A percentile compares a stretch with the other conserved stretches of the same genome.
These are phyloP conservation scores for Arabis hirsuta DNA, from an alignment of 345 rosid genomes.

Conservation along the genomic window DNA sequence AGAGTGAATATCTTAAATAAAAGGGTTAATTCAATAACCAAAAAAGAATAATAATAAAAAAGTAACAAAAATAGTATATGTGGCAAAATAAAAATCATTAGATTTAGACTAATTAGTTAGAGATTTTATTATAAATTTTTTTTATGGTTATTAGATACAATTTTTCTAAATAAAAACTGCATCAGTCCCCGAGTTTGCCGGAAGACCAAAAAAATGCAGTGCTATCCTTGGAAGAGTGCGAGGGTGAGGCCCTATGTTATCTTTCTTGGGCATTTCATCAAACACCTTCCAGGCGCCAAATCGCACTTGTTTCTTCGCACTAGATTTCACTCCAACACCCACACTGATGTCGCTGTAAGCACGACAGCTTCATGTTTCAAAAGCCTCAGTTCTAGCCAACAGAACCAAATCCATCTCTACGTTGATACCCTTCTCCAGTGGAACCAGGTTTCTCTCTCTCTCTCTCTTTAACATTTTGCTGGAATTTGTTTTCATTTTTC, in stretches of 20 bases:
- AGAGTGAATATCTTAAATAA: no score
- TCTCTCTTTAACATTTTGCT: background rate
- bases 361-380: constrained; percentile 47
- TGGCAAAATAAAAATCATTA: no score
- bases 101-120: no score
- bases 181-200: background rate
- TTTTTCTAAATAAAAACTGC: no score
- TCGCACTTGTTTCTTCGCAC: constrained; percentile 28
- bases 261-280: constrained; percentile 65
- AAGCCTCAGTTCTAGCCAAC: constrained; percentile 57
- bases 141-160: no score
- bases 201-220: constrained; percentile 5
- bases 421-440: constrained; percentile 75
- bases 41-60: no score
- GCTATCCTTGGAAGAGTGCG: constrained; percentile 22
- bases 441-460: constrained; percentile 68
- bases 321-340: constrained; percentile 21
- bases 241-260: constrained; percentile 16
- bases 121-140: no score
- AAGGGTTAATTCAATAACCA: no score
- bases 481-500: no score
- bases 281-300: constrained; percentile 57
- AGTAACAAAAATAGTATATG: no score
- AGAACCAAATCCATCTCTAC: constrained; percentile 66
- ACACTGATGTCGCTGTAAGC: constrained; percentile 20